Conservation (phyloP, 2,329 filamentous ascomycete species). For the Ophiostoma sp. region DNA sequence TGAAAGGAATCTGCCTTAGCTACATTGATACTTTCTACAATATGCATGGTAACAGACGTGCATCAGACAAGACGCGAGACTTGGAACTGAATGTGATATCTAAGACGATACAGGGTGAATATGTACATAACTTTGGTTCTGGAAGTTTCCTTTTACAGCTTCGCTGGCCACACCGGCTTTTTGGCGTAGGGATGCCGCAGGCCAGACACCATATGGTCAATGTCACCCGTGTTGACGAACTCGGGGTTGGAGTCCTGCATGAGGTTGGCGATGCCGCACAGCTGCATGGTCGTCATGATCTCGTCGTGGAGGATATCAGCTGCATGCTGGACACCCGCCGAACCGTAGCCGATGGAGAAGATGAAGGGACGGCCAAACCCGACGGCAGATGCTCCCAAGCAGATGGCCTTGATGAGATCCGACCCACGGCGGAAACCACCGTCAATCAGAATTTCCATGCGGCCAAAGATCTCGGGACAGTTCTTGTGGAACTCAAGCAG, state of each 20-base stretch:
- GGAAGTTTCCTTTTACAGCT: conserved; percentile 1
- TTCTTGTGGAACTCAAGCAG: conserved; percentile 44
- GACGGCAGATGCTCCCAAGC: conserved; percentile 45
- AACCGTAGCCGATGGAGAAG: conserved; percentile 43
- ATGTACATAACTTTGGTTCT: not conserved
- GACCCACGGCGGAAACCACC: conserved; percentile 46
- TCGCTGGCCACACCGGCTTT: conserved; percentile 25
- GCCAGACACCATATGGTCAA: conserved; percentile 31
- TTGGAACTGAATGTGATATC: not conserved
- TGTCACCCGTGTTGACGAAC: conserved; percentile 32
- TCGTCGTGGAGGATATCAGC: conserved; percentile 42
- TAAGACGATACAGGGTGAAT: not conserved
- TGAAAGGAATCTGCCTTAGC: not conserved
- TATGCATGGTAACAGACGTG: not conserved
- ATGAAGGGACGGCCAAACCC: conserved; percentile 52
- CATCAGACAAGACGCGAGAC: not conserved
- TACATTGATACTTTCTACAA: not conserved
- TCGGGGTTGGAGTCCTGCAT: conserved; percentile 30
- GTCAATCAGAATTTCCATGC: conserved; percentile 43
- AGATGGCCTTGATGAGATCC: conserved; percentile 47
- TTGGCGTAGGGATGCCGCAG: conserved; percentile 27
- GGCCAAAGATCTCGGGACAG: conserved; percentile 44
- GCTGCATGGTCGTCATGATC: conserved; percentile 41
- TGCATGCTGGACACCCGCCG: conserved; percentile 47
- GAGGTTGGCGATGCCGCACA: conserved; percentile 34